Conservation (phyloP, 2,329 filamentous ascomycete genomes). For the Zymoseptoria pseudotritici region DNA sequence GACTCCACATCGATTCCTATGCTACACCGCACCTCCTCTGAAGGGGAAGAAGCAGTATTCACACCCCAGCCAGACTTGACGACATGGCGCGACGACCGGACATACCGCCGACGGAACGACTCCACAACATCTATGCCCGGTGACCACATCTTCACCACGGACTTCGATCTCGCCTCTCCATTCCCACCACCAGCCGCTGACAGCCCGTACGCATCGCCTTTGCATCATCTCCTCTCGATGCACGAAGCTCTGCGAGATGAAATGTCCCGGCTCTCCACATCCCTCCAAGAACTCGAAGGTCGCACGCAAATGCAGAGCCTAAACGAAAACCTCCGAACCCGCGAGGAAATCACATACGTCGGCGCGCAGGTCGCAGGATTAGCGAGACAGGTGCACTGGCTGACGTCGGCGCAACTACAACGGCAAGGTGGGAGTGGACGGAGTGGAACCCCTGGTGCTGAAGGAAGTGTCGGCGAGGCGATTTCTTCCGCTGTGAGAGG, state of each 20-base stretch:
- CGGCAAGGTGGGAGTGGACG: constrained; percentile 18
- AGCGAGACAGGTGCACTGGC: constrained; percentile 56
- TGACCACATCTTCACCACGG: constrained; percentile 9
- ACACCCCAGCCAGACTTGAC: neutral
- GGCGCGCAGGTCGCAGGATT: constrained; percentile 53
- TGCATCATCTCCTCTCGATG: constrained; percentile 53
- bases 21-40: constrained; percentile 3
- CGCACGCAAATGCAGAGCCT: constrained; percentile 55
- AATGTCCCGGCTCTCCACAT: constrained; percentile 47
- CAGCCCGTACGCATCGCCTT: constrained; percentile 39
- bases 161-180: constrained; percentile 23
- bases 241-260: constrained; percentile 56
- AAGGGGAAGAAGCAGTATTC: neutral
- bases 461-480: constrained; percentile 21
- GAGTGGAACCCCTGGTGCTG: constrained; percentile 11
- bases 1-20: constrained; percentile 19
- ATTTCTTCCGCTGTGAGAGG: constrained; percentile 24
- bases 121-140: neutral
- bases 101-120: neutral
- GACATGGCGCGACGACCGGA: neutral
- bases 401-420: constrained; percentile 51
- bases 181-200: constrained; percentile 20
- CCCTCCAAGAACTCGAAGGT: constrained; percentile 53
- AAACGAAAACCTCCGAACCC: constrained; percentile 54
- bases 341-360: constrained; percentile 55